These are phyloP conservation scores for Coemansia sp. DNA, from an alignment of 192 early-diverging fungal species.

Conservation along the genomic window DNA sequence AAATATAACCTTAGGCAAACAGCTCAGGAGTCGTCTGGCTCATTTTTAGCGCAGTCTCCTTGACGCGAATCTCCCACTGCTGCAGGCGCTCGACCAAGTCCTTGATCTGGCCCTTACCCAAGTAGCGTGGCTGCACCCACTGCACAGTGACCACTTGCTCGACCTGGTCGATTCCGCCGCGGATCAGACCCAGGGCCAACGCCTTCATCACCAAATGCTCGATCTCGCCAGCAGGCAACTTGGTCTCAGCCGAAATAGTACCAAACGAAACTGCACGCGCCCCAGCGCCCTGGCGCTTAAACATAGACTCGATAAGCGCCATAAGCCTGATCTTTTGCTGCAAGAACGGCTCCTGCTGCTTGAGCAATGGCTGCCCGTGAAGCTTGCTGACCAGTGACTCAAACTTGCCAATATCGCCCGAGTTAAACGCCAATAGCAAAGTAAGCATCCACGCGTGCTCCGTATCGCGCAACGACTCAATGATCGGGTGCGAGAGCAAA, in stretches of 20 bases:
- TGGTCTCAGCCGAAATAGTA: slow-evolving; percentile 82
- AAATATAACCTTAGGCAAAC: slow-evolving; percentile 18
- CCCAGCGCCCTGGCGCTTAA: slow-evolving; percentile 70
- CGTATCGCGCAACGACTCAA: slow-evolving; percentile 62
- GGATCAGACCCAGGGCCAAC: slow-evolving; percentile 88
- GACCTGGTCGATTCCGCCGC: slow-evolving; percentile 96
- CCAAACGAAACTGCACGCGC: slow-evolving; percentile 80
- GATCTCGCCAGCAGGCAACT: slow-evolving; percentile 62
- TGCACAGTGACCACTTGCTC: slow-evolving; percentile 84
- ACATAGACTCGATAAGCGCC: slow-evolving; percentile 95
- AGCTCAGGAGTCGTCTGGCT: slow-evolving; percentile 49
- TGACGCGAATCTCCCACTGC: slow-evolving; percentile 88
- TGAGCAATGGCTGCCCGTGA: slow-evolving; percentile 79
- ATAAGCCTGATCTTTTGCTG: slow-evolving; percentile 97
- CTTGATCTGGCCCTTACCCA: slow-evolving; percentile 89
- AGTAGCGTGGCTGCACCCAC: slow-evolving; percentile 98
- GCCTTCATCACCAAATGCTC: slow-evolving; percentile 99
- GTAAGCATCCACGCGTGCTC: slow-evolving; percentile 85
- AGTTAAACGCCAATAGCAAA: slow-evolving; percentile 91
- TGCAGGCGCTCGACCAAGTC: slow-evolving; percentile 79
- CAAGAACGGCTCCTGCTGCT: slow-evolving; percentile 73
- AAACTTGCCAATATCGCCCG: slow-evolving; percentile 92
- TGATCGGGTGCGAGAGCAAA: slow-evolving; percentile 69
- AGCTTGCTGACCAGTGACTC: slow-evolving; percentile 78
- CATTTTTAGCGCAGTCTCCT: slow-evolving; percentile 53